Base-by-base conservation (phyloP, 805 yeast genomes). In the Ogataea thermomethanolica region DNA sequence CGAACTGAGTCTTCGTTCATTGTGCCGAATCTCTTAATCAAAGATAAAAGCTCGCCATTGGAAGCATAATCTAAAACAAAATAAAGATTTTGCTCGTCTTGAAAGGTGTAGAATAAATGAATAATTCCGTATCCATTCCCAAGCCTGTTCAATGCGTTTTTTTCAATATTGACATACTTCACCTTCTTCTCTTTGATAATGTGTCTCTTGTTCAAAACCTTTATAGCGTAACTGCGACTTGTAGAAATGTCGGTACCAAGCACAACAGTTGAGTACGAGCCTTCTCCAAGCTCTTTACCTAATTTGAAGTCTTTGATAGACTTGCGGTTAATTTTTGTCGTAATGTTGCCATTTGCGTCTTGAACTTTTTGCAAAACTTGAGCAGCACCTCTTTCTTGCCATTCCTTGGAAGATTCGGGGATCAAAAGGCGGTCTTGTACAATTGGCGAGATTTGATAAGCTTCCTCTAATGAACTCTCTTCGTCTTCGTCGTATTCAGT, bases 241-340 rank as follows among this genome's bases (percentile, higher is more conserved):
- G 84, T 80, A 46, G 78, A 76, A 11, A 73, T 56, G 56, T 91
- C 99, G 1, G 82, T 70, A 1, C 95, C 99, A 41, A 88, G 79
- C 48, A 80, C 81, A 8, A 91, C 99, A 0, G 95, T 88, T 3
- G 97, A 90, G 58, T 91, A 93, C 2, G 97, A 88, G 1, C 99
- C 99, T 60, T 89, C 96, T 2, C 99, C 99, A 12, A 93, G 71
- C 21, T 81, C 81, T 26, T 84, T 79, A 11, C 96, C 96, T 53
- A 93, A 81, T 49, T 79, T 81, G 61, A 90, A 93, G 61, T 93
- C 98, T 49, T 81, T 79, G 20, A 88, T 93, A 14, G 81, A 64
- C 54, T 63, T 63, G 25, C 59, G 74, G 32, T 70, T 78, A 39
- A 72, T 66, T 56, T 67, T 73, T 43, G 74, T 82, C 54, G 61